Evolutionary conservation across 768 basidiomycete species (phyloP), one percentile per base, ranked within the genome.

Genomic region (Lyophyllum semitale): DNA sequence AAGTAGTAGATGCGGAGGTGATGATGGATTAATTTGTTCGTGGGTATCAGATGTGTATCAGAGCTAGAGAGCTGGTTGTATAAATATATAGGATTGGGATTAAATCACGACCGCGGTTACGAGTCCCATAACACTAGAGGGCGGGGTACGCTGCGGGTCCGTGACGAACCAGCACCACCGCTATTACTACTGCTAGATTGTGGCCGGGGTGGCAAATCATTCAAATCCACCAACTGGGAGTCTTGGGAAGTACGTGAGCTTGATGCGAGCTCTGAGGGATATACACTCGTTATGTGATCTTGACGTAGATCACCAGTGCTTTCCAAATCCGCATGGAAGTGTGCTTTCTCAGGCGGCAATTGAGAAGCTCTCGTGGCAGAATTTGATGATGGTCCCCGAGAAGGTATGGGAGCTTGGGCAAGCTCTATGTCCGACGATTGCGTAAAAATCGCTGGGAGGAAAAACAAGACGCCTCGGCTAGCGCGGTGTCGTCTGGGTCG

Each of bases 381-480:
- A 37, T 47, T 62, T 12, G 71, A 68, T 29, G 66, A 46, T 18
- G 62, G 51, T 43, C 66, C 56, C 22, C 66, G 66, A 29, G 64
- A 61, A 15, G 67, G 56, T 18, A 67, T 53, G 38, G 68, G 59
- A 9, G 71, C 57, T 37, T 67, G 59, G 38, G 74, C 73, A 12
- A 81, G 67, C 60, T 81, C 80, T 44, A 82, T 72, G 53, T 81
- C 77, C 41, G 72, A 72, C 5, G 73, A 58, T 53, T 83, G 76
- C 3, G 88, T 78, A 67, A 92, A 88, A 62, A 91, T 85, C 30
- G 90, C 88, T 20, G 91, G 91, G 47, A 93, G 78, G 77, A 92
- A 91, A 72, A 89, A 92, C 46, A 92, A 71, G 37, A 90, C 82
- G 30, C 88, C 85, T 37, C 84, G 80, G 45, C 80, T 79, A 53